Evolutionary conservation across 2,329 filamentous ascomycete genomes (phyloP).

Genomic region (Monilinia fructicola): DNA sequence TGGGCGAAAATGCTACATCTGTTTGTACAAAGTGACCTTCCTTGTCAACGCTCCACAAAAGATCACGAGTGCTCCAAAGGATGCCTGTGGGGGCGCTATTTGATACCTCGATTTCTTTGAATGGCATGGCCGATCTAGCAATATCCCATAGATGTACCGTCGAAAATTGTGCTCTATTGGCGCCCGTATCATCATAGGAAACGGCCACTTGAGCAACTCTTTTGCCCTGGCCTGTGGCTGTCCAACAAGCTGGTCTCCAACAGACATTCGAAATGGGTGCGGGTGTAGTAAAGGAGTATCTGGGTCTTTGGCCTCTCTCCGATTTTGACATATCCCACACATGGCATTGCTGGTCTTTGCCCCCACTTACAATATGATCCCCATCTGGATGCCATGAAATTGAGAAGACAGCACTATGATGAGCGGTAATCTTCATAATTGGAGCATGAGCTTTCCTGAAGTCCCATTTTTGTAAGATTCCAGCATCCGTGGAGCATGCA

Average conservation of each 20-base stretch:
- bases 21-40: constrained; percentile 64
- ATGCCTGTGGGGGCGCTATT: constrained; percentile 57
- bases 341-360: constrained; percentile 60
- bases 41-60: constrained; percentile 64
- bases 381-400: constrained; percentile 69
- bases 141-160: constrained; percentile 68
- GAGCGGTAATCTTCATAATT: constrained; percentile 59
- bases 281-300: constrained; percentile 60
- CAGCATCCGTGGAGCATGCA: constrained; percentile 63
- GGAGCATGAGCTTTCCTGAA: constrained; percentile 55
- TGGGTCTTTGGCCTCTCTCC: constrained; percentile 64
- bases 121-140: constrained; percentile 65
- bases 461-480: constrained; percentile 64
- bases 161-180: constrained; percentile 55
- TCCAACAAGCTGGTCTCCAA: constrained; percentile 66
- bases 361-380: constrained; percentile 62
- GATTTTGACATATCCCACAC: constrained; percentile 64
- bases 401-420: constrained; percentile 58
- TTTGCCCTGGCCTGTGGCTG: constrained; percentile 59
- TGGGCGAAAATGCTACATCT: constrained; percentile 63
- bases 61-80: constrained; percentile 63
- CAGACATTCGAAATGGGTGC: constrained; percentile 59
- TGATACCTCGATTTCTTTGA: constrained; percentile 64
- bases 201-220: constrained; percentile 63
- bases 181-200: constrained; percentile 58